Conservation (phyloP, 2,329 filamentous ascomycete species). For the Penicillium sp. region DNA sequence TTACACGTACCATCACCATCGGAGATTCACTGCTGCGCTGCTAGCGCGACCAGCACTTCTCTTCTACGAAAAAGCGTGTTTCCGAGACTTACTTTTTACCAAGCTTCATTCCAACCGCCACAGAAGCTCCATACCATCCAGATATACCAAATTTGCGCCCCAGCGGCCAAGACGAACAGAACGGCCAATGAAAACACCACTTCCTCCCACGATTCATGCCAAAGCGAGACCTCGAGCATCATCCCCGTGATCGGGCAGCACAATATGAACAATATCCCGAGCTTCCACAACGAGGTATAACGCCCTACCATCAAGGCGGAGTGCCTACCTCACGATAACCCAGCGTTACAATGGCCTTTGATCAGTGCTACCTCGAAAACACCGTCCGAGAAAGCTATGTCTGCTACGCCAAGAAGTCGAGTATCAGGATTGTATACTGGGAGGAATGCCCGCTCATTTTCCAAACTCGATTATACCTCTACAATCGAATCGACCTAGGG, state of each 20-base stretch:
- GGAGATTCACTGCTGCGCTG: too few relatives aligned
- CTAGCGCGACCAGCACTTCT: too few relatives aligned
- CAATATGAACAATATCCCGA: too few relatives aligned
- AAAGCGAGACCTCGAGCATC: too few relatives aligned
- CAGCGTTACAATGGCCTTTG: not conserved
- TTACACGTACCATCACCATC: too few relatives aligned
- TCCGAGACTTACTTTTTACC: not conserved
- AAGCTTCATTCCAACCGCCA: too few relatives aligned
- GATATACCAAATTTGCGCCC: not conserved
- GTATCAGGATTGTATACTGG: not conserved
- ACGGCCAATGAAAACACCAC: not conserved
- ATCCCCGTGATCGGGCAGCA: too few relatives aligned
- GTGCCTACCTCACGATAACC: too few relatives aligned
- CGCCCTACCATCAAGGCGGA: accelerated
- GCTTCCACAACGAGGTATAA: accelerated
- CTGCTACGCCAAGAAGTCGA: not conserved
- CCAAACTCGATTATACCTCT: not conserved
- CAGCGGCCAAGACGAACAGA: not conserved
- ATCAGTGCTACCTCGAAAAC: not conserved
- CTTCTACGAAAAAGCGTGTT: not conserved
- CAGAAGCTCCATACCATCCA: not conserved
- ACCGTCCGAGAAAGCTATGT: not conserved
- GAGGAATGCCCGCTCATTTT: not conserved
- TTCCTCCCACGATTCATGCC: not conserved
- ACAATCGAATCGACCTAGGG: not conserved